These are phyloP conservation scores for Aureobasidium uvarum DNA, from an alignment of 2,329 filamentous ascomycete genomes.

Conservation along the genomic window DNA sequence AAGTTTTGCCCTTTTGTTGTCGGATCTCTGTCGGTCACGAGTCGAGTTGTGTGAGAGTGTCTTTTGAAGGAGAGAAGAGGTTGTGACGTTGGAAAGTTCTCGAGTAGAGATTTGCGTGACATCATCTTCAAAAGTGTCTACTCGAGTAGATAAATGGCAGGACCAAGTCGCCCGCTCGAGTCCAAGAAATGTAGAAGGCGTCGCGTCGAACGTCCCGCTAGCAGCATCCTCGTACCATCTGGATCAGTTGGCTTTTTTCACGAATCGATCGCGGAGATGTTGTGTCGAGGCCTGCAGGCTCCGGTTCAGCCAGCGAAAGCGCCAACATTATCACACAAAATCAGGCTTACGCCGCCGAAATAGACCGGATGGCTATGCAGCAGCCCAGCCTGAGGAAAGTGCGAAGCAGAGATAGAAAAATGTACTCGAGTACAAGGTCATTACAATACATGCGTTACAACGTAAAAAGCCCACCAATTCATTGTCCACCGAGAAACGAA, in stretches of 20 bases:
- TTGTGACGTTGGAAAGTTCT: neutral
- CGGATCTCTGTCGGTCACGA: neutral
- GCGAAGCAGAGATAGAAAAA: neutral
- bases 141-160: neutral
- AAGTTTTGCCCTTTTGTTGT: neutral
- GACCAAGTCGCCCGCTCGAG: neutral
- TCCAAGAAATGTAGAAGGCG: neutral
- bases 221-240: neutral
- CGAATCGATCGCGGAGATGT: neutral
- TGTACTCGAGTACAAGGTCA: slow-evolving; percentile 15
- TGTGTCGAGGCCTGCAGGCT: neutral
- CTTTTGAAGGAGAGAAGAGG: neutral
- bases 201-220: neutral
- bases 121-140: neutral
- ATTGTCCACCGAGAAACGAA: slow-evolving; percentile 1
- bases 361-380: neutral
- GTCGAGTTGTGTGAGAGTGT: neutral
- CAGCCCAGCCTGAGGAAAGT: neutral
- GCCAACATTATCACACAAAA: neutral
- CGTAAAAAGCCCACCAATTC: slow-evolving; percentile 9
- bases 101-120: neutral
- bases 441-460: slow-evolving; percentile 21
- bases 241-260: neutral
- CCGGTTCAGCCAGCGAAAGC: neutral
- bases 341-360: neutral